phyloP scores from a whole-genome alignment of 139 green algal genomes.

The Picochlorum sp. region DNA sequence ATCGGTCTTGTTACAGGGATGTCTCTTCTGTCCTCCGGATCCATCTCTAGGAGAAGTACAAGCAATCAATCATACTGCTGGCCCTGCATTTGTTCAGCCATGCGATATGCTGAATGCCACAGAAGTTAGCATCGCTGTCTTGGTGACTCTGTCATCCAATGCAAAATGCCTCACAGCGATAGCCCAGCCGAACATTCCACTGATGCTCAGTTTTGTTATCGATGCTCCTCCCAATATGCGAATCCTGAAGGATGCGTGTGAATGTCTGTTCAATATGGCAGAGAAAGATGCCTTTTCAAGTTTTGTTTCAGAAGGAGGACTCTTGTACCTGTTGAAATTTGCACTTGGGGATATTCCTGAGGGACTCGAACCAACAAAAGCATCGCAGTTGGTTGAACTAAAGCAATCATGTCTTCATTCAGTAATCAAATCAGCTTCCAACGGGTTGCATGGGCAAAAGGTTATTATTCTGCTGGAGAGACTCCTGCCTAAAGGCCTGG shows the following conservation, averaged over 20 bases:
- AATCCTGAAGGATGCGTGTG: conserved; percentile 13
- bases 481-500: conserved; percentile 72
- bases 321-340: conserved; percentile 63
- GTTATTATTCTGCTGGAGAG: conserved; percentile 46
- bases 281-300: conserved; percentile 31
- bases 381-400: too few relatives aligned
- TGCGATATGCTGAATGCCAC: background rate
- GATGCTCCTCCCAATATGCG: too few relatives aligned
- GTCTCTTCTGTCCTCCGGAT: too few relatives aligned
- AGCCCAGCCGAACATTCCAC: conserved; percentile 26
- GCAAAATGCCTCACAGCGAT: conserved; percentile 58
- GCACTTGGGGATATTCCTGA: conserved; percentile 36
- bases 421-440: too few relatives aligned
- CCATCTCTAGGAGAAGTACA: too few relatives aligned
- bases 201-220: conserved; percentile 26
- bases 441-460: conserved; percentile 46
- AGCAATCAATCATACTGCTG: too few relatives aligned
- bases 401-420: too few relatives aligned
- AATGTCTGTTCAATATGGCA: conserved; percentile 46
- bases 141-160: conserved; percentile 47
- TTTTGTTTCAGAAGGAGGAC: conserved; percentile 49
- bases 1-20: conserved; percentile 35
- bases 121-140: conserved; percentile 37
- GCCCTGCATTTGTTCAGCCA: too few relatives aligned
- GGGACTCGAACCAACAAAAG: too few relatives aligned